Evolutionary conservation across 208 protist species (phyloP), one percentile per base, ranked within the genome.

Genomic region (Porcisia hertigi): DNA sequence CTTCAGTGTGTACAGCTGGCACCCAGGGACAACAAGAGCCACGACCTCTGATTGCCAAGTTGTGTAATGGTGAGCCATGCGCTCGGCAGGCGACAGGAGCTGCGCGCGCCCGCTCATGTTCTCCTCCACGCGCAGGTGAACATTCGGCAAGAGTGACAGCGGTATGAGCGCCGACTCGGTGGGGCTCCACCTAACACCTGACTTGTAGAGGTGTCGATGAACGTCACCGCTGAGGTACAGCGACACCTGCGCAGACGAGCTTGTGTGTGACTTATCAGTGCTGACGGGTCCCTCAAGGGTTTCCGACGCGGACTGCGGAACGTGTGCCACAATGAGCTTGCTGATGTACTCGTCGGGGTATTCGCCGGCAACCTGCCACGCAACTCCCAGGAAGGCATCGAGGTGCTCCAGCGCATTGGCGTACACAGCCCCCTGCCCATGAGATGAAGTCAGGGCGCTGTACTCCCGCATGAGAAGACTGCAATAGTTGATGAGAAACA

Each of bases 401-500:
- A 18, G 9, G 45, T 54, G 52, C 25, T 79, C 73, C 43, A 67
- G 60, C 53, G 57, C 60, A 70, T 76, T 71, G 55, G 18, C 39
- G 41, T 71, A 76, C 45, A 78, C 71, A 16, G 5, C 3, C 39
- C 66, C 43, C 20, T 75, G 65, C 60, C 49, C 75, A 3, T 66
- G 18, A 30, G 53, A 47, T 43, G 76, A 71, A 2, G 18, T 49
- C 66, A 72, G 63, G 47, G 73, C 54, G 54, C 76, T 71, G 47
- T 76, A 64, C 49, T 53, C 47, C 20, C 69, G 45, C 4, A 62
- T 59, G 41, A 66, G 47, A 69, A 76, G 45, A 6, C 73, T 54
- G 65, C 63, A 73, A 55, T 75, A 79, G 73, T 74, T 78, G 59
- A 77, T 58, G n/a, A 69, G 49, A 45, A 55, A 77, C 0, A 25